phyloP scores from a whole-genome alignment of 345 rosid species.

The Gossypium rotundifolium region DNA sequence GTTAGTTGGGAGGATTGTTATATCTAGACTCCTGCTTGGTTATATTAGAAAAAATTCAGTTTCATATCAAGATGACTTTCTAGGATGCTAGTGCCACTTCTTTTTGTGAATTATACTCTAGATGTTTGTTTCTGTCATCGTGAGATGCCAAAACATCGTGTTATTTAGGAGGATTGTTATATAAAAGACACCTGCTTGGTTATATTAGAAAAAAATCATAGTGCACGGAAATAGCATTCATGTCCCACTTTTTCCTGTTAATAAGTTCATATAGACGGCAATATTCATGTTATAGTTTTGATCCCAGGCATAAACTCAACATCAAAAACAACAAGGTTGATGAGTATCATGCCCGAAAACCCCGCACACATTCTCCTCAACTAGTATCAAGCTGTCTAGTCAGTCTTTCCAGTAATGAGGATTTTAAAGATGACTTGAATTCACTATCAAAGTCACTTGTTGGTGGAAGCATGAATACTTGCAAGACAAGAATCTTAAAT shows the following conservation, averaged over 20 bases:
- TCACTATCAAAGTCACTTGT: constrained; percentile 67
- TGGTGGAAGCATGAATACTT: constrained; percentile 70
- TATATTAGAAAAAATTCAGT: neutral
- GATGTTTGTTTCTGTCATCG: neutral
- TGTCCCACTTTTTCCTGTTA: neutral
- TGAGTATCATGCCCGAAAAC: constrained; percentile 35
- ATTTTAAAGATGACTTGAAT: constrained; percentile 50
- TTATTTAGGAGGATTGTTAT: neutral
- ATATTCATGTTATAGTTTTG: constrained; percentile 13
- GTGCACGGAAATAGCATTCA: neutral
- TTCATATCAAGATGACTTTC: too few relatives aligned
- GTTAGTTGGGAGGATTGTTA: neutral
- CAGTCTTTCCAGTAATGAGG: constrained; percentile 45
- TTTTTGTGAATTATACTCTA: neutral
- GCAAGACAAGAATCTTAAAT: constrained; percentile 67
- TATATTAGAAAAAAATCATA: neutral
- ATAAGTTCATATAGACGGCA: neutral
- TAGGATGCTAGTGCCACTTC: neutral
- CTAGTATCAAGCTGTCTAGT: constrained; percentile 29
- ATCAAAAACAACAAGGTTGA: constrained; percentile 66
- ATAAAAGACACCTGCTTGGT: neutral
- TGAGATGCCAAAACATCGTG: neutral
- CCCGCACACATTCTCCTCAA: constrained; percentile 35
- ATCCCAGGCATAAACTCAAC: constrained; percentile 64
- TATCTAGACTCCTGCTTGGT: neutral